Percentiles rank a stretch among this genome's conserved stretches.
These are phyloP conservation scores for Epithele typhae DNA, from an alignment of 768 basidiomycete genomes.

Conservation along the genomic window DNA sequence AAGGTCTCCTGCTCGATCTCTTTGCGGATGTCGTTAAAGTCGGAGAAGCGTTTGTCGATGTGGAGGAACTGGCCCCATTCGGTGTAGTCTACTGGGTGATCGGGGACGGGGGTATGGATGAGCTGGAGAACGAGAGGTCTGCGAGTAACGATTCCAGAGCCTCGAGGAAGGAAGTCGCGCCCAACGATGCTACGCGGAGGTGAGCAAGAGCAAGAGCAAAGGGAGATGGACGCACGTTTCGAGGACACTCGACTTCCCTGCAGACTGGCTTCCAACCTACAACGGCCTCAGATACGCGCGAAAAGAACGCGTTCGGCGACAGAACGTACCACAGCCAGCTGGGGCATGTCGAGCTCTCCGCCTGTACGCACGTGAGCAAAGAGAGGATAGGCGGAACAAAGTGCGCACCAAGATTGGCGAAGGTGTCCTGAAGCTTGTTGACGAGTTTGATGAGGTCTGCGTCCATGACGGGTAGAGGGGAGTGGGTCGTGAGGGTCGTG, in stretches of 20 bases:
- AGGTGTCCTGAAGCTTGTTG: constrained; percentile 93
- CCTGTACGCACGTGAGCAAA: constrained; percentile 38
- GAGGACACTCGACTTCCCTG: constrained; percentile 93
- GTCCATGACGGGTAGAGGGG: constrained; percentile 59
- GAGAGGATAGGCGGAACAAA: constrained; percentile 6
- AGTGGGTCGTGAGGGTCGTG: constrained; percentile 13
- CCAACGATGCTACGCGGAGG: constrained; percentile 70
- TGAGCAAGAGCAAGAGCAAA: not conserved
- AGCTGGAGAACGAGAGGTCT: constrained; percentile 94
- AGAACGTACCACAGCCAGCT: constrained; percentile 75
- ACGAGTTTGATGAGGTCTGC: constrained; percentile 91
- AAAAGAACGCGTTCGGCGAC: too few relatives aligned
- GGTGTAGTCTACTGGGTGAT: constrained; percentile 44
- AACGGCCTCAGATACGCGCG: not conserved
- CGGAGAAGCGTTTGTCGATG: constrained; percentile 94
- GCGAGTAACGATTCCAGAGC: constrained; percentile 93
- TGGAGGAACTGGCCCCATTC: constrained; percentile 99
- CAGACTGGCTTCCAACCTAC: constrained; percentile 94
- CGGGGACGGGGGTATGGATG: constrained; percentile 79
- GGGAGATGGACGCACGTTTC: constrained; percentile 68
- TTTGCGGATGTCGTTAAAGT: constrained; percentile 88
- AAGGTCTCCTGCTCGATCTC: constrained; percentile 99
- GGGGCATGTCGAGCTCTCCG: constrained; percentile 91
- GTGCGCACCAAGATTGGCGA: constrained; percentile 72
- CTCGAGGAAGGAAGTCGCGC: constrained; percentile 83